These are phyloP conservation scores for Porcisia hertigi DNA, from an alignment of 208 protist genomes.

Conservation along the genomic window DNA sequence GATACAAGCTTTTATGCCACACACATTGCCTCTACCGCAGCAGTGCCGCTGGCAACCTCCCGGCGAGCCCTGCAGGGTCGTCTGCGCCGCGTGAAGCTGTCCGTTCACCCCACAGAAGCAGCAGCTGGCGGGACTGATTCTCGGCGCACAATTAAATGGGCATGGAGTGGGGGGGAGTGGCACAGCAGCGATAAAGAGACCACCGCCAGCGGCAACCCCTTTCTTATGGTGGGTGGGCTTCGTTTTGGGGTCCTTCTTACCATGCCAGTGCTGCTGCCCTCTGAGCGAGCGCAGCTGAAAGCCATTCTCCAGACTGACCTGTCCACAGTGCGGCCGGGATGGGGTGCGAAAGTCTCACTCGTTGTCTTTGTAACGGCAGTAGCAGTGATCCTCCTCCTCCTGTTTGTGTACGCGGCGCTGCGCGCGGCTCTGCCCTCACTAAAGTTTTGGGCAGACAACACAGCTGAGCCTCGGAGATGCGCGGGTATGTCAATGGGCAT, in stretches of 20 bases:
- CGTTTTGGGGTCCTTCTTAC: constrained; percentile 7
- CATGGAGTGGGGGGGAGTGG: neutral
- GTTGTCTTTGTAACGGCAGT: constrained; percentile 2
- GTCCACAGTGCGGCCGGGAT: neutral
- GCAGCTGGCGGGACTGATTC: neutral
- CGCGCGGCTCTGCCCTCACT: constrained; percentile 1
- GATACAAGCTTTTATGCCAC: neutral
- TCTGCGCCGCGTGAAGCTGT: neutral
- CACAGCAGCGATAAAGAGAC: too few relatives aligned
- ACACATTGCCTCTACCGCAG: neutral
- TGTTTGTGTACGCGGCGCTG: constrained; percentile 2
- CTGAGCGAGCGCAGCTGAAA: constrained; percentile 9
- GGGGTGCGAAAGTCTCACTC: neutral
- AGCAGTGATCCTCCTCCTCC: constrained; percentile 1
- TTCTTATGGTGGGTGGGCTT: constrained; percentile 1
- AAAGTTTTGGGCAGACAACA: neutral
- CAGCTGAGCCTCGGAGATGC: too few relatives aligned
- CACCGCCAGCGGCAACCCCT: neutral
- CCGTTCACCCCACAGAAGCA: neutral
- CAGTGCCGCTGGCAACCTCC: neutral
- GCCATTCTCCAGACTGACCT: neutral
- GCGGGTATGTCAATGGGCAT: too few relatives aligned
- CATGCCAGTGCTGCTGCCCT: constrained; percentile 14
- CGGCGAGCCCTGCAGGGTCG: neutral
- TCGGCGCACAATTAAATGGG: neutral